These are phyloP conservation scores for Microascus cirrosus DNA, from an alignment of 2,329 filamentous ascomycete species.

Conservation along the genomic window DNA sequence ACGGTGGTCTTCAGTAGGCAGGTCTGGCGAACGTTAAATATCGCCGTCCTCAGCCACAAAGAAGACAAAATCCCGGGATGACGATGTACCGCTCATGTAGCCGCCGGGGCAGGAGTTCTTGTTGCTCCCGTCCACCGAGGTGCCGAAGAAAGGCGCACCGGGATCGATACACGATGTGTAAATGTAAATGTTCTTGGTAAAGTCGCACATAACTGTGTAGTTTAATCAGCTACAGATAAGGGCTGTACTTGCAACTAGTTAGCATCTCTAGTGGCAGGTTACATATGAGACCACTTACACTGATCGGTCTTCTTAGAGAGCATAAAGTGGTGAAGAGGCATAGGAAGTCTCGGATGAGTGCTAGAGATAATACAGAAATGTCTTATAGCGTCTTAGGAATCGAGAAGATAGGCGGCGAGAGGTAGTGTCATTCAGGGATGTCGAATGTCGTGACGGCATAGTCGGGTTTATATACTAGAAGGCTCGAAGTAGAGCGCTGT, in stretches of 20 bases:
- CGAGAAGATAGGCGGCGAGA: neutral
- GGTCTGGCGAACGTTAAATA: neutral
- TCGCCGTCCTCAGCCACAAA: conserved; percentile 25
- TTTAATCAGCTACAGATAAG: neutral
- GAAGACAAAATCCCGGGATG: conserved; percentile 47
- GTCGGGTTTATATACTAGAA: conserved; percentile 4
- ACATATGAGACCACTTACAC: neutral
- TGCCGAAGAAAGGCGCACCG: conserved; percentile 59
- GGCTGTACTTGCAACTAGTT: neutral
- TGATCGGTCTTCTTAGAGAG: neutral
- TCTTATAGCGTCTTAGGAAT: neutral
- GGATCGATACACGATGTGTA: conserved; percentile 62
- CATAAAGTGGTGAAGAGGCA: neutral
- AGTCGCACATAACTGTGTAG: conserved; percentile 41
- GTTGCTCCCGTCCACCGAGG: conserved; percentile 53
- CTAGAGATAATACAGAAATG: neutral
- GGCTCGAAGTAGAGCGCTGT: neutral
- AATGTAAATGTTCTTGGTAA: conserved; percentile 68
- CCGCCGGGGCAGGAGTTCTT: conserved; percentile 48
- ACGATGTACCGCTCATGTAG: conserved; percentile 69
- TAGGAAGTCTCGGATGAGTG: neutral
- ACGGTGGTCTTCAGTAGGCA: neutral
- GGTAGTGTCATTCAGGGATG: neutral
- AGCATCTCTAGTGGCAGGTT: neutral
- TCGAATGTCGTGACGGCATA: neutral